A percentile compares a stretch with the other conserved stretches of the same genome.
Evolutionary conservation across 257 asterid species (phyloP).

Genomic region (Fraxinus anomala): DNA sequence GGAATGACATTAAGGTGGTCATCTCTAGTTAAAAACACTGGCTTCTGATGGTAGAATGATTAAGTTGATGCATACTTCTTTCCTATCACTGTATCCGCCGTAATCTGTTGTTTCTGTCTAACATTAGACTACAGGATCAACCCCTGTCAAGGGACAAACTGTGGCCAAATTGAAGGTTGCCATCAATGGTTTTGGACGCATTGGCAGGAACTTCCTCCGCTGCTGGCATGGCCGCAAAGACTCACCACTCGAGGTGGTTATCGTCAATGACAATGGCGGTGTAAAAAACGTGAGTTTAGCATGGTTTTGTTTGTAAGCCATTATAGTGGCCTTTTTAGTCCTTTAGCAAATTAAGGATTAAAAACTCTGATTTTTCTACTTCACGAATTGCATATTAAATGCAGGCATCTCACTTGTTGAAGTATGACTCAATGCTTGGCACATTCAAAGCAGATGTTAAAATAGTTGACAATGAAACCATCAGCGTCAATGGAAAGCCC

Average conservation of each 20-base stretch:
- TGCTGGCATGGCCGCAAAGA: constrained; percentile 96
- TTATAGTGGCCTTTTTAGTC: too few relatives aligned
- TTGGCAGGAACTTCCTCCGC: constrained; percentile 92
- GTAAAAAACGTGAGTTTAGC: constrained; percentile 69
- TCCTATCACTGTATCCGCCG: background rate
- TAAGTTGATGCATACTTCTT: background rate
- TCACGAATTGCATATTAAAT: background rate
- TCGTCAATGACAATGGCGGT: constrained; percentile 90
- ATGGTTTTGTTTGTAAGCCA: background rate
- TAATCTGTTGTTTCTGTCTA: background rate
- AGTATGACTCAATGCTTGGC: constrained; percentile 91
- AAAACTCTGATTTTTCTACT: too few relatives aligned
- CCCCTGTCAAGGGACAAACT: constrained; percentile 65
- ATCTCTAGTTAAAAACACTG: background rate
- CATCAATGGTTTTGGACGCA: constrained; percentile 88
- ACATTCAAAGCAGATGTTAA: constrained; percentile 90
- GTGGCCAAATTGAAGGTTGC: constrained; percentile 91
- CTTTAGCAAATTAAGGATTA: background rate
- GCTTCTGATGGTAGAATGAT: background rate
- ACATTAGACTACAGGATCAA: constrained; percentile 59
- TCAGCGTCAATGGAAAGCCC: constrained; percentile 82
- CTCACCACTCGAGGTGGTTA: constrained; percentile 87
- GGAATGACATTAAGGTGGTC: background rate
- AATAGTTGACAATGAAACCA: constrained; percentile 73
- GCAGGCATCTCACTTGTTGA: constrained; percentile 90